A percentile compares a stretch with the other conserved stretches of the same genome.
Conservation (phyloP, 345 rosid genomes). For the Combretum micranthum region DNA sequence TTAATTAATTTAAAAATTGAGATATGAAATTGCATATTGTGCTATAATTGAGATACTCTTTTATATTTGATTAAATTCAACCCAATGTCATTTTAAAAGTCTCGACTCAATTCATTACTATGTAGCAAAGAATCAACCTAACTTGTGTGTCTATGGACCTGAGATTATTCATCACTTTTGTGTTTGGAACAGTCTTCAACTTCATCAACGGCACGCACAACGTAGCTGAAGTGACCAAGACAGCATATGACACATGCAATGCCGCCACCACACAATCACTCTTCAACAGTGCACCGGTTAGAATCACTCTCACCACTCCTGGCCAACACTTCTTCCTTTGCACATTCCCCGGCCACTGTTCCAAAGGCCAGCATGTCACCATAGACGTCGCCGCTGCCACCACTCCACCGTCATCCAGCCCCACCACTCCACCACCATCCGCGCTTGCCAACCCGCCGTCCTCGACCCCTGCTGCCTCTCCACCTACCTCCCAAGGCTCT, state of each 20-base stretch:
- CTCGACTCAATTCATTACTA: too few relatives aligned
- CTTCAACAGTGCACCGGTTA: slow-evolving; percentile 24
- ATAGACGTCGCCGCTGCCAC: slow-evolving; percentile 20
- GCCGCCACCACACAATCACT: slow-evolving; percentile 17
- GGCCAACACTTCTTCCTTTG: slow-evolving; percentile 45
- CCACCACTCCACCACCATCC: neutral
- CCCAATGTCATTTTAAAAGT: too few relatives aligned
- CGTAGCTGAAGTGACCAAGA: slow-evolving; percentile 38
- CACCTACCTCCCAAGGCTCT: slow-evolving; percentile 8
- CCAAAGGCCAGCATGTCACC: slow-evolving; percentile 38
- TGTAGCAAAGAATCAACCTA: too few relatives aligned
- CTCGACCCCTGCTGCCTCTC: slow-evolving; percentile 11
- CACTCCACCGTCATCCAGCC: neutral
- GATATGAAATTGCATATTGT: too few relatives aligned
- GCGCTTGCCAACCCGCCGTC: slow-evolving; percentile 7
- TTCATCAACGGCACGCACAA: slow-evolving; percentile 38
- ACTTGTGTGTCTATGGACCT: too few relatives aligned
- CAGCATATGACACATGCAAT: slow-evolving; percentile 26
- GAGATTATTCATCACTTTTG: neutral
- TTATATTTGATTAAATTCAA: too few relatives aligned
- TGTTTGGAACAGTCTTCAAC: slow-evolving; percentile 32
- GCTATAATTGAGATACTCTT: too few relatives aligned
- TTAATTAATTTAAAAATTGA: too few relatives aligned
- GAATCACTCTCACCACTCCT: slow-evolving; percentile 28
- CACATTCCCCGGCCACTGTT: slow-evolving; percentile 31